Evolutionary conservation across 2,329 filamentous ascomycete species (phyloP).

Genomic region (Macrophomina pseudophaseolina): DNA sequence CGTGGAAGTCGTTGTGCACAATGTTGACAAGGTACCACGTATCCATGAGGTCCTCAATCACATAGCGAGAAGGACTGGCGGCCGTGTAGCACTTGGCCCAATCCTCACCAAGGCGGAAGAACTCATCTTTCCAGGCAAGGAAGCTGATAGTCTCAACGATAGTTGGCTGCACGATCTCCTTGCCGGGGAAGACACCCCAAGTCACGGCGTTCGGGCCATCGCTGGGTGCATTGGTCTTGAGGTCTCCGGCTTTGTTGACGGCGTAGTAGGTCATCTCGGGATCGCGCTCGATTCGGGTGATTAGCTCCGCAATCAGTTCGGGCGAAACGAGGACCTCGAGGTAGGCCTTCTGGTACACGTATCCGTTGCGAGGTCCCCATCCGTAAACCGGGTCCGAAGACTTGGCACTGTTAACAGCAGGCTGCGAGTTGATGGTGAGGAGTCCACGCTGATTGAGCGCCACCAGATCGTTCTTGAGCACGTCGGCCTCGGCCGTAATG

Average conservation of each 20-base stretch:
- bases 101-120: constrained; percentile 87
- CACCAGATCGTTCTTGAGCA: constrained; percentile 77
- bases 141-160: constrained; percentile 98
- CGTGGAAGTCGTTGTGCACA: constrained; percentile 97
- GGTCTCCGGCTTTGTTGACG: constrained; percentile 79
- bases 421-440: constrained; percentile 96
- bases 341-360: constrained; percentile 98
- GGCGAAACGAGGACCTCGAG: constrained; percentile 88
- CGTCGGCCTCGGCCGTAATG: constrained; percentile 80
- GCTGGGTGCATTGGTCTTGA: constrained; percentile 82
- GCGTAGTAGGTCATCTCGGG: constrained; percentile 92
- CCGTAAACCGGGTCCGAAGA: constrained; percentile 86
- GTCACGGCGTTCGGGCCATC: constrained; percentile 97
- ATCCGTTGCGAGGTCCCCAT: constrained; percentile 94
- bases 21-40: constrained; percentile 96
- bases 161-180: constrained; percentile 99
- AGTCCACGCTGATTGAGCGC: constrained; percentile 84
- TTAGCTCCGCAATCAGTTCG: constrained; percentile 75
- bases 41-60: constrained; percentile 85
- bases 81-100: constrained; percentile 92
- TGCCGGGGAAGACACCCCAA: constrained; percentile 98
- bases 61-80: constrained; percentile 73
- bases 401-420: constrained; percentile 87
- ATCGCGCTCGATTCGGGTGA: constrained; percentile 76
- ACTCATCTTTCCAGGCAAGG: constrained; percentile 98